Conservation (phyloP, 2,329 filamentous ascomycete genomes). For the Penicillium sp. region DNA sequence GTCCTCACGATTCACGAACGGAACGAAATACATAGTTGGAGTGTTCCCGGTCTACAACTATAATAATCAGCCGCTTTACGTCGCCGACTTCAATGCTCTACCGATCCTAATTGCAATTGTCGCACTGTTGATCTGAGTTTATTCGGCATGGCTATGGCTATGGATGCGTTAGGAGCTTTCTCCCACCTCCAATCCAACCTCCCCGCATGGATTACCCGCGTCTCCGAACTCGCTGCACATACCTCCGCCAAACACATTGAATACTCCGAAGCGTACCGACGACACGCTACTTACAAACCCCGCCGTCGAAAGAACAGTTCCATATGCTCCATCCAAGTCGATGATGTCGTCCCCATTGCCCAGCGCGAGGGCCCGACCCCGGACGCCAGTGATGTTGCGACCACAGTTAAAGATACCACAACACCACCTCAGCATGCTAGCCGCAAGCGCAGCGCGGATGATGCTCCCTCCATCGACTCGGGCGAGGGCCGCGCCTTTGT, state of each 20-base stretch:
- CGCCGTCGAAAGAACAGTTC: constrained; percentile 42
- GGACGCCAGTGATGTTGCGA: constrained; percentile 3
- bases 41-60: neutral
- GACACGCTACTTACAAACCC: constrained; percentile 28
- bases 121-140: neutral
- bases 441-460: constrained; percentile 35
- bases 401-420: constrained; percentile 4
- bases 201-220: constrained; percentile 41
- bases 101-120: neutral
- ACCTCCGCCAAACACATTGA: constrained; percentile 40
- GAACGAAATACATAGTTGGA: constrained; percentile 8
- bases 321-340: constrained; percentile 38
- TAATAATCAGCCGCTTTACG: neutral
- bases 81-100: neutral
- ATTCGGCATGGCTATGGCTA: constrained; percentile 13
- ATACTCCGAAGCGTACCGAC: constrained; percentile 41
- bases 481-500: constrained; percentile 47
- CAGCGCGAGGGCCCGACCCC: constrained; percentile 12
- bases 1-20: constrained; percentile 12
- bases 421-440: constrained; percentile 13
- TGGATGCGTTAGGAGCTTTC: constrained; percentile 45
- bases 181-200: constrained; percentile 42
- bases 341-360: constrained; percentile 22
- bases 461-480: constrained; percentile 31
- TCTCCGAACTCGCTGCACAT: constrained; percentile 41